Base-by-base conservation (phyloP, 495 filamentous ascomycete genomes). In the Jackrogersella minutella region DNA sequence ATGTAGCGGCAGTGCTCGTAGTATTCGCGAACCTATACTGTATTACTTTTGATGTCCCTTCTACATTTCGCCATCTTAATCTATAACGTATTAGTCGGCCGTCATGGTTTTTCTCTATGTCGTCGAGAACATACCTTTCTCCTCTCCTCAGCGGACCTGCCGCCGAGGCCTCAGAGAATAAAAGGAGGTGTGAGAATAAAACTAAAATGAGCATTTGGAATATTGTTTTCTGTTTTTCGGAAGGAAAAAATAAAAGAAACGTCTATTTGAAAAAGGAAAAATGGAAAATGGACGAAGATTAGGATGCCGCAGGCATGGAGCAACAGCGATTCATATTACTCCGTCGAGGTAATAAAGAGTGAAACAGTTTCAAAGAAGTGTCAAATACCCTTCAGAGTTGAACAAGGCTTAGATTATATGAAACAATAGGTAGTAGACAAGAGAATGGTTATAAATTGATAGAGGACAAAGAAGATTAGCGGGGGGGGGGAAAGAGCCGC, bases 61-160 rank as follows among this genome's bases (percentile, higher is more conserved):
- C 36, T n/a, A 43, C 47, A 43, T 63, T 54, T 56, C 62, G 19
- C 46, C 58, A 61, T 68, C 57, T 61, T 26, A 56, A 47, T 52
- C 70, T 74, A 37, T 28, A 39, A 33, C 1, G 31, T 54, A 34
- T 74, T 64, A 74, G 69, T 46, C 13, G 51, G 41, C 17, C 34
- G 24, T 21, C 41, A n/a, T 54, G 11, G 19, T 59, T n/a, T 24
- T 7, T 36, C 19, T 26, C 19, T 19, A 47, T 43, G 8, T 54
- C 21, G 16, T 64, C 30, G 44, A 60, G 1, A n/a, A 58, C 69
- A 9, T 74, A 74, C 72, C 72, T 68, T 5, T 61, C 66, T 31
- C 50, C 64, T 34, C 66, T 54, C 64, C 64, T 70, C 72, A 70
- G 57, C 70, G 72, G 72, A 50, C 72, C 72, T 39, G 72, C 72